phyloP scores from a whole-genome alignment of 1,284 basidiomycete species.

The Laetiporus sulphureus region DNA sequence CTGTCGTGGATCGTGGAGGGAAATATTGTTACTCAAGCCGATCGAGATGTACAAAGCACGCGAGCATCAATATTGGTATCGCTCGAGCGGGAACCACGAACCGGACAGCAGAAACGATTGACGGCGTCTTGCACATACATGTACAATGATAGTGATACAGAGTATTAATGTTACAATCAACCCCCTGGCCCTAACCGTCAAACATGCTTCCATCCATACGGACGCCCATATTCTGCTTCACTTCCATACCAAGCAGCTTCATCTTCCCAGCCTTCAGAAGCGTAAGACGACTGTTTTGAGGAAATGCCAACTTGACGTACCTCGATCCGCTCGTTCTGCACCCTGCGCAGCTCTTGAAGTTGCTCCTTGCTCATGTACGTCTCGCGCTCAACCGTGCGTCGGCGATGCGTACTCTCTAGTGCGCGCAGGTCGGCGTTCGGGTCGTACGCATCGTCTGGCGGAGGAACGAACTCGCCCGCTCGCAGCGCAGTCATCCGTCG shows the following conservation, averaged over 20 bases:
- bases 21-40: no score
- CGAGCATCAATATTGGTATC: no score
- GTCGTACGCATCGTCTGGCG: conserved; percentile 66
- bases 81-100: no score
- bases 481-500: conserved; percentile 75
- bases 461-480: conserved; percentile 70
- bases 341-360: conserved; percentile 68
- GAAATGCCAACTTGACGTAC: conserved; percentile 29
- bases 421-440: conserved; percentile 75
- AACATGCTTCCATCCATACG: conserved; percentile 65
- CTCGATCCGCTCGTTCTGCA: conserved; percentile 78
- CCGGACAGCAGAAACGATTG: no score
- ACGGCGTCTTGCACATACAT: no score
- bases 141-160: no score
- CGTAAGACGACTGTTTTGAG: background rate
- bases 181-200: conserved; percentile 37
- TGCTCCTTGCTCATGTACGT: conserved; percentile 73
- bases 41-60: no score
- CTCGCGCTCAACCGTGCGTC: conserved; percentile 53
- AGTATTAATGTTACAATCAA: no score
- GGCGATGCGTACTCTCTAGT: conserved; percentile 60
- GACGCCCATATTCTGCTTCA: conserved; percentile 75
- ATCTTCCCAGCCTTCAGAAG: conserved; percentile 63
- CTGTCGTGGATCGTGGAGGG: no score
- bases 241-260: conserved; percentile 78